Percentiles rank a stretch among this genome's conserved stretches.
phyloP scores from a whole-genome alignment of 352 stramenopile genomes.

The Globisporangium cystogenes region DNA sequence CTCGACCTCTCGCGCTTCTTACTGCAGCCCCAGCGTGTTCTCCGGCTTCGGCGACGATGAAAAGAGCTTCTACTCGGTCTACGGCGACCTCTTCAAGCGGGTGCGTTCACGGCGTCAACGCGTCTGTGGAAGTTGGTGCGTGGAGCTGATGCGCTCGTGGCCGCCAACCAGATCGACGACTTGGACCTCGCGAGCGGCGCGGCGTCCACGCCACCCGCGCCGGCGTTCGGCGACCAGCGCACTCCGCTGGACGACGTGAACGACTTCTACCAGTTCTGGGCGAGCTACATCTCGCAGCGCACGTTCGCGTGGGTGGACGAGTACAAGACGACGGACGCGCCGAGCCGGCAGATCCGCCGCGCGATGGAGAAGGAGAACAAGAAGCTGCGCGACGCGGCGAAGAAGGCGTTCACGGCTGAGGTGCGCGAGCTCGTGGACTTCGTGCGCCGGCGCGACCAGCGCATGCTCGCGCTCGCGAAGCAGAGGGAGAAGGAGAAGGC shows the following conservation, averaged over 20 bases:
- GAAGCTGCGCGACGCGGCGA: slow-evolving; percentile 72
- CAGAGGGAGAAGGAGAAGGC: slow-evolving; percentile 61
- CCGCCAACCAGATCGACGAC: slow-evolving; percentile 51
- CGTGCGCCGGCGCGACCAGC: slow-evolving; percentile 69
- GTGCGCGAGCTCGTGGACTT: slow-evolving; percentile 83
- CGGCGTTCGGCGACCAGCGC: slow-evolving; percentile 36
- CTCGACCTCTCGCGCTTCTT: background rate
- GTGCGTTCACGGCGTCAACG: no score
- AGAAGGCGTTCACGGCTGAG: slow-evolving; percentile 71
- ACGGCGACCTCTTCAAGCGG: slow-evolving; percentile 64
- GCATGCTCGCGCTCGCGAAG: slow-evolving; percentile 60
- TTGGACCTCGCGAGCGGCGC: slow-evolving; percentile 37
- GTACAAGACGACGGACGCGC: slow-evolving; percentile 79
- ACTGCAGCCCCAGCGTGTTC: slow-evolving; percentile 49
- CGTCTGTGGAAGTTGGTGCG: no score
- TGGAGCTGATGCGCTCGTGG: background rate
- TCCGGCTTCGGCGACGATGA: slow-evolving; percentile 69
- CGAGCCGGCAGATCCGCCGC: slow-evolving; percentile 65
- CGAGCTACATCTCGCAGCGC: slow-evolving; percentile 65
- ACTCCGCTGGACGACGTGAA: slow-evolving; percentile 48
- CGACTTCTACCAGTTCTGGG: slow-evolving; percentile 79
- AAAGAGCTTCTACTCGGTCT: slow-evolving; percentile 78
- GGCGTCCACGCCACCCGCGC: slow-evolving; percentile 18
- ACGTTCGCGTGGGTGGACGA: slow-evolving; percentile 76
- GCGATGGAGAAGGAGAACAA: slow-evolving; percentile 89